Evolutionary conservation across 2,329 filamentous ascomycete species (phyloP).

Genomic region (Cladophialophora chaetospira): DNA sequence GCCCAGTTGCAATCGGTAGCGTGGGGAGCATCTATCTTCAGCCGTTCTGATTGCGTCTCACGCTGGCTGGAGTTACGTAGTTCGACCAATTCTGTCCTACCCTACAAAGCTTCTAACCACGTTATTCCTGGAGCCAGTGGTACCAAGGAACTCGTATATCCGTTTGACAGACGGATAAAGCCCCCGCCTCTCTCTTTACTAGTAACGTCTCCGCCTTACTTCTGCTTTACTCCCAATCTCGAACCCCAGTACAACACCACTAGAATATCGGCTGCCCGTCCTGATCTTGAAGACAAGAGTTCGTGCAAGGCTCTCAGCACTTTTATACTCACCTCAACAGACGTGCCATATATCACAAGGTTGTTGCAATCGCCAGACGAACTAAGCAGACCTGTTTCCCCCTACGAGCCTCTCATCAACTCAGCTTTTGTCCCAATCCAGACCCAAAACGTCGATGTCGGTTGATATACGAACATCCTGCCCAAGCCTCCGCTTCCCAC

Average conservation of each 20-base stretch:
- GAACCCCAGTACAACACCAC: constrained; percentile 11
- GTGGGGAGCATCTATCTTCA: constrained; percentile 17
- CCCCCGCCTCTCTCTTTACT: constrained; percentile 1
- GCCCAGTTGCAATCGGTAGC: constrained; percentile 15
- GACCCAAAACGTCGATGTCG: constrained; percentile 52
- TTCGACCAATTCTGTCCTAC: constrained; percentile 16
- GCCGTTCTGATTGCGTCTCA: constrained; percentile 13
- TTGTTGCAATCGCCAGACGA: constrained; percentile 1
- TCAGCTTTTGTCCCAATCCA: background rate
- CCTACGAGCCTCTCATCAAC: background rate
- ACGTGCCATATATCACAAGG: constrained; percentile 10
- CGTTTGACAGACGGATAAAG: constrained; percentile 16
- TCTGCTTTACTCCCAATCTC: constrained; percentile 5
- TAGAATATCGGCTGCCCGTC: constrained; percentile 10
- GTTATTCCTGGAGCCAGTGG: constrained; percentile 5
- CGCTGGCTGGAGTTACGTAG: constrained; percentile 7
- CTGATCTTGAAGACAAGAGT: constrained; percentile 3
- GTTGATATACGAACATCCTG: constrained; percentile 59
- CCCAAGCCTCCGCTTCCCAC: constrained; percentile 57
- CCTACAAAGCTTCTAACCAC: constrained; percentile 10
- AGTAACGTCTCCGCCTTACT: constrained; percentile 6
- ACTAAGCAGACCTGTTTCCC: background rate
- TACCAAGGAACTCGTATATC: background rate
- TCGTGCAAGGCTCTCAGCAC: background rate
- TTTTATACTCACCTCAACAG: background rate